Conservation (phyloP, 169 alveolate genomes). For the Eimeria necatrix region DNA sequence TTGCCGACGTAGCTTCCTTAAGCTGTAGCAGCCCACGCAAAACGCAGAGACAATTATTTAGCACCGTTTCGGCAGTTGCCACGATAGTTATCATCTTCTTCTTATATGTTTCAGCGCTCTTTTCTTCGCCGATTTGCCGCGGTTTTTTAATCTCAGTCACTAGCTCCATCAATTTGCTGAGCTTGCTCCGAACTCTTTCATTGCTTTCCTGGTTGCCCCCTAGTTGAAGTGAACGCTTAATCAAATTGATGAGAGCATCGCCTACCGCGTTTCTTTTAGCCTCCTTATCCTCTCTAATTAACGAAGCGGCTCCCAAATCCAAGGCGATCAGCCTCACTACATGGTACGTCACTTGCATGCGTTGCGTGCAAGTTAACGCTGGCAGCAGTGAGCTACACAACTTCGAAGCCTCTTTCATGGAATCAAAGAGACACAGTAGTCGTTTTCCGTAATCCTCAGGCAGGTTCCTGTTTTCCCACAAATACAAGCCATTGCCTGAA, state of each 20-base stretch:
- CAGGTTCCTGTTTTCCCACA: neutral
- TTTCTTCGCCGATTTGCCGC: neutral
- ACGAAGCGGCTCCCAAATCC: neutral
- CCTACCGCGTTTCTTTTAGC: no score
- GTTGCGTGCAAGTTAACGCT: neutral
- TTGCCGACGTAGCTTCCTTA: neutral
- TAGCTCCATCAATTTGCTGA: neutral
- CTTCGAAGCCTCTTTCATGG: neutral
- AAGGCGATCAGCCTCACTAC: neutral
- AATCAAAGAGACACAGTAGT: neutral
- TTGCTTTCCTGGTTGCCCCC: no score
- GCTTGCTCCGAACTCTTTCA: no score
- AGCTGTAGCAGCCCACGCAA: neutral
- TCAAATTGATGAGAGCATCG: no score
- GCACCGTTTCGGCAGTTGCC: neutral
- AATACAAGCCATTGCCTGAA: neutral
- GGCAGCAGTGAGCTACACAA: neutral
- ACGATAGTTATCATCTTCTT: neutral
- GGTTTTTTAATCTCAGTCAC: neutral
- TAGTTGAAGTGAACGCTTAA: no score
- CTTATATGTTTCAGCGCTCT: neutral
- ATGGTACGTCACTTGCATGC: neutral
- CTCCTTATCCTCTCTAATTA: no score
- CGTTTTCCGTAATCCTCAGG: neutral
- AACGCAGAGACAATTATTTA: neutral